Conservation (phyloP, 73 alveolate genomes). For the Loxodes magnus region DNA sequence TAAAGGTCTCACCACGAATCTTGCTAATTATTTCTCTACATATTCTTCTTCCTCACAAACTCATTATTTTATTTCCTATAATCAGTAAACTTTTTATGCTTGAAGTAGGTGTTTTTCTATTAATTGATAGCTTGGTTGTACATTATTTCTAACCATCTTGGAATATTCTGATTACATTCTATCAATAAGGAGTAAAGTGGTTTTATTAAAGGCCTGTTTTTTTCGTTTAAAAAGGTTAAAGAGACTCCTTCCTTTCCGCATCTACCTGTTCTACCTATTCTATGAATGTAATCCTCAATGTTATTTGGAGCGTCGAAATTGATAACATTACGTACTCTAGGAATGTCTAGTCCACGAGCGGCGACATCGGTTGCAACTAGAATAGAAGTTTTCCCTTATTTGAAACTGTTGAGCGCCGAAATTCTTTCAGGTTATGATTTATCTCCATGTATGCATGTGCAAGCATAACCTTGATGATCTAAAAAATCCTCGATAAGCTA, state of each 20-base stretch:
- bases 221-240: slow-evolving; percentile 71
- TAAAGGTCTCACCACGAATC: too few species aligned
- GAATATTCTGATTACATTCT: slow-evolving; percentile 5
- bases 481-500: slow-evolving; percentile 48
- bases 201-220: slow-evolving; percentile 51
- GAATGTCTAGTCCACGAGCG: slow-evolving; percentile 97
- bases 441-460: slow-evolving; percentile 73
- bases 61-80: too few species aligned
- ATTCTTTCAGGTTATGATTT: slow-evolving; percentile 63
- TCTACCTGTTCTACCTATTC: slow-evolving; percentile 98
- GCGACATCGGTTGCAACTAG: slow-evolving; percentile 99
- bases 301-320: slow-evolving; percentile 96
- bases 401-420: slow-evolving; percentile 51
- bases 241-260: slow-evolving; percentile 94
- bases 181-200: neutral
- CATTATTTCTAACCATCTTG: slow-evolving; percentile 6
- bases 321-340: slow-evolving; percentile 93
- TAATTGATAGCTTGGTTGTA: neutral
- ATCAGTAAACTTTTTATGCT: too few species aligned
- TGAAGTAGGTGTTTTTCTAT: too few species aligned
- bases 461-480: slow-evolving; percentile 30
- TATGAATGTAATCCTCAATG: slow-evolving; percentile 90
- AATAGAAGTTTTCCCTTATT: slow-evolving; percentile 81
- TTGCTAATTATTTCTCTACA: too few species aligned
- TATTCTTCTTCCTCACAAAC: too few species aligned